Conservation (phyloP, 495 filamentous ascomycete genomes). For the Xylaria sp. region DNA sequence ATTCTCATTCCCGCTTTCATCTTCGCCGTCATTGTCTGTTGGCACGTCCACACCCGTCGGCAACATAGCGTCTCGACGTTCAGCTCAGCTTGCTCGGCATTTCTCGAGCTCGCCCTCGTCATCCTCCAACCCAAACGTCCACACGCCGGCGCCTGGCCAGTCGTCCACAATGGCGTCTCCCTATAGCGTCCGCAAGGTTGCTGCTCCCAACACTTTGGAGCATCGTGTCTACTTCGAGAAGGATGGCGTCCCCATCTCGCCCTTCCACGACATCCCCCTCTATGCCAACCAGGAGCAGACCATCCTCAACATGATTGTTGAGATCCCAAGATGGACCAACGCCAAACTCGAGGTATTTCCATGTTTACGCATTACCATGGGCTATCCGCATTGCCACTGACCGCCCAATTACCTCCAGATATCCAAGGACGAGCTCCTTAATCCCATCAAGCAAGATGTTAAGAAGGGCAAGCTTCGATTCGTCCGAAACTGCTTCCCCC, state of each 20-base stretch:
- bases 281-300: conserved; percentile 94
- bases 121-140: conserved; percentile 28
- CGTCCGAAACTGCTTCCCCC: conserved; percentile 99
- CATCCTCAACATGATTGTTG: conserved; percentile 98
- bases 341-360: conserved; percentile 90
- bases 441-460: conserved; percentile 93
- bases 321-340: conserved; percentile 99
- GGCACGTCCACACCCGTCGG: conserved; percentile 36
- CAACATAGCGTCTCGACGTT: conserved; percentile 54
- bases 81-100: conserved; percentile 64
- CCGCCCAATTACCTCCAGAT: conserved; percentile 63
- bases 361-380: conserved; percentile 1
- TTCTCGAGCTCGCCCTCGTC: conserved; percentile 50
- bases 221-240: conserved; percentile 97
- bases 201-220: conserved; percentile 89
- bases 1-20: conserved; percentile 25
- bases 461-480: conserved; percentile 95
- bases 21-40: conserved; percentile 45
- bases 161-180: conserved; percentile 58
- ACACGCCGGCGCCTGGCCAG: conserved; percentile 44
- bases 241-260: conserved; percentile 90
- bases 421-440: conserved; percentile 95
- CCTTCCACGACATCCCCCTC: conserved; percentile 98
- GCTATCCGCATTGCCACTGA: conserved; percentile 27
- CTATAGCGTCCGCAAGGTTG: conserved; percentile 84